A percentile compares a stretch with the other conserved stretches of the same genome.
phyloP scores from a whole-genome alignment of 164 flowering plant genomes.

The Aristolochia californica region DNA sequence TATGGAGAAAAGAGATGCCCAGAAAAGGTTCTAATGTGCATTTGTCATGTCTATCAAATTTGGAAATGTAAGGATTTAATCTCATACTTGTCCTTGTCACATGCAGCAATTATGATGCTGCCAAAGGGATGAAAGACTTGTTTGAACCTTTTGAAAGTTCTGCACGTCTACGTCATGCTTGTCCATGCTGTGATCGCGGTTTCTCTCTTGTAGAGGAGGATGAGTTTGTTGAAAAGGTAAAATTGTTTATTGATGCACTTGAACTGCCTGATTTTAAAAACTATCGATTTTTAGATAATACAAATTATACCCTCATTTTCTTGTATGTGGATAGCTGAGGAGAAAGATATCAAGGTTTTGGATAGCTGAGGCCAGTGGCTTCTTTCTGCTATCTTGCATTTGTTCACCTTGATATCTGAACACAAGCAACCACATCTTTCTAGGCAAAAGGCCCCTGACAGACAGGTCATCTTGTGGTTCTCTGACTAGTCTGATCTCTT shows the following conservation, averaged over 20 bases:
- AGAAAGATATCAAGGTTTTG: too few species aligned
- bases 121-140: conserved; percentile 88
- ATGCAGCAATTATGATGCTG: conserved; percentile 75
- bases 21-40: conserved; percentile 50
- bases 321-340: too few species aligned
- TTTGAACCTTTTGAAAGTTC: conserved; percentile 92
- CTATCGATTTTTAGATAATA: too few species aligned
- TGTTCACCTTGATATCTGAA: too few species aligned
- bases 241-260: neutral
- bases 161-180: conserved; percentile 86
- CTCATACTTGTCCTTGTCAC: neutral
- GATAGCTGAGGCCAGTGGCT: too few species aligned
- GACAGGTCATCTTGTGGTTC: too few species aligned
- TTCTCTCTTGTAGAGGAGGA: conserved; percentile 92
- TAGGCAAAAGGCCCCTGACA: too few species aligned
- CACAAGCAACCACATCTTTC: too few species aligned
- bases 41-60: neutral
- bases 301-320: too few species aligned
- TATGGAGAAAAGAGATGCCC: conserved; percentile 66
- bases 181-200: conserved; percentile 95
- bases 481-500: too few species aligned
- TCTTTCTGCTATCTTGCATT: too few species aligned
- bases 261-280: too few species aligned
- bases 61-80: neutral
- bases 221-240: conserved; percentile 82